A percentile compares a stretch with the other conserved stretches of the same genome.
phyloP scores from a whole-genome alignment of 2,329 filamentous ascomycete species.

The Mycosphaerella sp. region DNA sequence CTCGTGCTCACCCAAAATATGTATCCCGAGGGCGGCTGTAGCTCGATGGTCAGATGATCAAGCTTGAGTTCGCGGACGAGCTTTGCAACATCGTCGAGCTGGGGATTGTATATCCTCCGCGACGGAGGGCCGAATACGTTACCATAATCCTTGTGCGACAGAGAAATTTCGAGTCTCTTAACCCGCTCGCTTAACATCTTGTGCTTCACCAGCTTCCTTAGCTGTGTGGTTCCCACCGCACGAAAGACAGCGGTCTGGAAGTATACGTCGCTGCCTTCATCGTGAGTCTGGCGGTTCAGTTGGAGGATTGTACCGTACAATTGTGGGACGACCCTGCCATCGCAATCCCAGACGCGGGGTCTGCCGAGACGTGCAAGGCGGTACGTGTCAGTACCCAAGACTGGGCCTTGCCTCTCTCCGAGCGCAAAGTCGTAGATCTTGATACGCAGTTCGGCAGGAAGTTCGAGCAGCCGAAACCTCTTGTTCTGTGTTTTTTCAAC shows the following conservation, averaged over 20 bases:
- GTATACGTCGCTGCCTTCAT: slow-evolving; percentile 22
- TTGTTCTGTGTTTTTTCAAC: not conserved
- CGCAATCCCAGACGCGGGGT: no score
- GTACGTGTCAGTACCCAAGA: not conserved
- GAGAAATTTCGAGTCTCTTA: slow-evolving; percentile 20
- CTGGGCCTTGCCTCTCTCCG: not conserved
- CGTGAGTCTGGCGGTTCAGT: slow-evolving; percentile 18
- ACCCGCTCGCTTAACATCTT: slow-evolving; percentile 10
- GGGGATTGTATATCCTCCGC: no score
- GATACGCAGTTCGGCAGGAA: slow-evolving; percentile 26
- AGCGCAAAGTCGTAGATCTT: slow-evolving; percentile 18
- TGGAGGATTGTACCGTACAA: slow-evolving; percentile 2
- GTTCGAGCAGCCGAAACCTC: slow-evolving; percentile 12
- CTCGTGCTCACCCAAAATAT: not conserved
- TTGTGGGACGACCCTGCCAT: no score
- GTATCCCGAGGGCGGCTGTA: not conserved
- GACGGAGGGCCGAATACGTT: not conserved
- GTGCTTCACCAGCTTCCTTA: slow-evolving; percentile 16
- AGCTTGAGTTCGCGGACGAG: slow-evolving; percentile 8
- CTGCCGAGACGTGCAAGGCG: not conserved
- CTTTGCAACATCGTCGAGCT: not conserved
- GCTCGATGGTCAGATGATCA: slow-evolving; percentile 7
- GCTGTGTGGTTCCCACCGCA: slow-evolving; percentile 13
- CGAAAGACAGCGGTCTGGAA: slow-evolving; percentile 18
- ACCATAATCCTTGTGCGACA: slow-evolving; percentile 21